Conservation (phyloP, 257 asterid species). For the Prunella vulgaris region DNA sequence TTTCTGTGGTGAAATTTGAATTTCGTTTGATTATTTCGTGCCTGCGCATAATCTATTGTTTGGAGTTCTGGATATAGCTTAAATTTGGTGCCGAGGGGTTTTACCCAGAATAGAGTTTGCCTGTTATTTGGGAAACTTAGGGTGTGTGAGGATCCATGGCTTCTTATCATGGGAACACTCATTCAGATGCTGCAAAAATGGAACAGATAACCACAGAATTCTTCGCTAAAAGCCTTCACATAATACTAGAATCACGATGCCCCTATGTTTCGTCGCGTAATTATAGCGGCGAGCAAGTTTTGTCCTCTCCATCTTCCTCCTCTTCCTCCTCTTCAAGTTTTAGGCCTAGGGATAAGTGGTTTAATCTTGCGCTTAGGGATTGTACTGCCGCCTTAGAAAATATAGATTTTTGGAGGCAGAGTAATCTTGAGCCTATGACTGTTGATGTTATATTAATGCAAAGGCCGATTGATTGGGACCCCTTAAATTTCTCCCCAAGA, state of each 20-base stretch:
- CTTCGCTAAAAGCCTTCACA: conserved; percentile 83
- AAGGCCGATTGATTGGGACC: conserved; percentile 54
- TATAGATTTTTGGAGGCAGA: conserved; percentile 84
- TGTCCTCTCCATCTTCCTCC: conserved; percentile 65
- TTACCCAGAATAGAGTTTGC: background rate
- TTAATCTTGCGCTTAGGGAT: conserved; percentile 73
- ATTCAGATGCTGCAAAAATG: conserved; percentile 70
- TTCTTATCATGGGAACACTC: conserved; percentile 47
- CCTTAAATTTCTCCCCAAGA: conserved; percentile 47
- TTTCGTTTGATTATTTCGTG: background rate
- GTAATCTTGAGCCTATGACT: conserved; percentile 75
- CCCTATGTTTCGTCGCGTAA: conserved; percentile 80
- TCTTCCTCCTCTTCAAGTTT: conserved; percentile 61
- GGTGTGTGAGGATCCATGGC: conserved; percentile 45
- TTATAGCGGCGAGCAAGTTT: conserved; percentile 67
- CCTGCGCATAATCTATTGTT: conserved; percentile 10
- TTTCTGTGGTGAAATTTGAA: conserved; percentile 1
- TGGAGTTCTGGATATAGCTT: conserved; percentile 19
- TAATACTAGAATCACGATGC: conserved; percentile 84
- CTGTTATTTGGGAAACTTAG: background rate
- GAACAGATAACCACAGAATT: conserved; percentile 90
- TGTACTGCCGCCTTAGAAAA: conserved; percentile 86
- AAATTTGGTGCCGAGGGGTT: background rate
- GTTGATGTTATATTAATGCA: conserved; percentile 68
- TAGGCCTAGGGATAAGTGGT: conserved; percentile 88